Evolutionary conservation across 495 filamentous ascomycete genomes (phyloP), one percentile per base, ranked within the genome.

Genomic region (Penicillium psychrofluorescens): DNA sequence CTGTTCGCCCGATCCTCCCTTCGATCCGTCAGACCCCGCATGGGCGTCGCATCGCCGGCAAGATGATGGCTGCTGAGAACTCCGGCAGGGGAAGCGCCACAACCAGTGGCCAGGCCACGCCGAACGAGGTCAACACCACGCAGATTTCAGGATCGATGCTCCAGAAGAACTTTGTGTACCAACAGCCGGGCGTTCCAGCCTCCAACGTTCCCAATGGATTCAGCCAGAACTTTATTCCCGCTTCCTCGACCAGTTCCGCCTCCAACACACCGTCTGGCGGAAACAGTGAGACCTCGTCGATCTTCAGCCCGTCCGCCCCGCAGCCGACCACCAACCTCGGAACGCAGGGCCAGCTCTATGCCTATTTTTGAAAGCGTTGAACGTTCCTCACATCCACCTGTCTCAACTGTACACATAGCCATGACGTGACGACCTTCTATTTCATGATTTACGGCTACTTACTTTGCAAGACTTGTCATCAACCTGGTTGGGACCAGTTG

Each of bases 21-120:
- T 68, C 75, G 1, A 89, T 98, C 43, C 84, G 89, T 34, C 77
- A 83, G 43, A 95, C 88, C 28, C 92, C 92, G 7, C 90, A 96
- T 58, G 92, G 92, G 27, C 90, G 91, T 46, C 86, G 92, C 40
- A 92, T 96, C 50, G 81, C 84, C 49, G 81, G 81, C 46, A 98
- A 96, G 71, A 86, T 98, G 33, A 55, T 65, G 56, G 61, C 61
- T 2, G 31, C 61, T 6, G 74, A 76, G 35, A 56, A 55, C 29
- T 63, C 63, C 22, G 56, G 61, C 11, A 45, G 65, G 29, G 56
- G 54, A 30, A 71, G 61, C 40, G 59, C 58, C 29, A 46, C 58
- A 10, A 62, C 52, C 29, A 67, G 58, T 36, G 65, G 62, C 2
- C 64, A 71, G 45, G 62, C 53, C 1, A 64, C 68, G 1, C 59